phyloP scores from a whole-genome alignment of 2,329 filamentous ascomycete species.

The Escovopsis weberi region DNA sequence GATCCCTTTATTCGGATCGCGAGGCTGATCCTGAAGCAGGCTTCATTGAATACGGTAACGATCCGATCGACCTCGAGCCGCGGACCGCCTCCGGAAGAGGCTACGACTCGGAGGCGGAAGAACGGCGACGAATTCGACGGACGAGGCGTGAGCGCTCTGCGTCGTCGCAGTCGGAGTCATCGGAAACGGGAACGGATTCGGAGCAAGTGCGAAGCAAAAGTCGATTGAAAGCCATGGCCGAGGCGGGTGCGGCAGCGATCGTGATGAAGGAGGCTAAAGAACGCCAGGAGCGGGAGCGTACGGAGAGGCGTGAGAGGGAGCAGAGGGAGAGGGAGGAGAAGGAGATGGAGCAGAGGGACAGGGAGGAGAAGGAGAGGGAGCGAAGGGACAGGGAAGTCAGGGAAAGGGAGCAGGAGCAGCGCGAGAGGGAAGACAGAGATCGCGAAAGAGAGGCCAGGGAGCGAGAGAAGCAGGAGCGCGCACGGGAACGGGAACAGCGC shows the following conservation, averaged over 20 bases:
- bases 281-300: constrained; percentile 29
- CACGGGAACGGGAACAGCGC: background rate
- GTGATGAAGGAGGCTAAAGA: constrained; percentile 47
- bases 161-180: constrained; percentile 10
- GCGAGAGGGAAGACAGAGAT: no score
- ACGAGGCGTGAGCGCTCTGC: constrained; percentile 23
- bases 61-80: constrained; percentile 34
- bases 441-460: background rate
- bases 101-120: constrained; percentile 36
- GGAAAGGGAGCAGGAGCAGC: constrained; percentile 3
- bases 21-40: constrained; percentile 52
- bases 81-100: constrained; percentile 20
- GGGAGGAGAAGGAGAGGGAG: constrained; percentile 30
- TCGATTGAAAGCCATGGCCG: constrained; percentile 38
- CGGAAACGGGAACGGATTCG: constrained; percentile 16
- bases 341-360: constrained; percentile 19
- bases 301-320: constrained; percentile 17
- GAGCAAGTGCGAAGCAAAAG: constrained; percentile 38
- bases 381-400: constrained; percentile 20
- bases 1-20: constrained; percentile 34
- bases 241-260: constrained; percentile 45
- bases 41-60: constrained; percentile 51
- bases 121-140: constrained; percentile 23
- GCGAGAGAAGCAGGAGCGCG: background rate
- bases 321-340: constrained; percentile 8